These are phyloP conservation scores for Salix koriyanagi DNA, from an alignment of 345 rosid genomes.

Conservation along the genomic window DNA sequence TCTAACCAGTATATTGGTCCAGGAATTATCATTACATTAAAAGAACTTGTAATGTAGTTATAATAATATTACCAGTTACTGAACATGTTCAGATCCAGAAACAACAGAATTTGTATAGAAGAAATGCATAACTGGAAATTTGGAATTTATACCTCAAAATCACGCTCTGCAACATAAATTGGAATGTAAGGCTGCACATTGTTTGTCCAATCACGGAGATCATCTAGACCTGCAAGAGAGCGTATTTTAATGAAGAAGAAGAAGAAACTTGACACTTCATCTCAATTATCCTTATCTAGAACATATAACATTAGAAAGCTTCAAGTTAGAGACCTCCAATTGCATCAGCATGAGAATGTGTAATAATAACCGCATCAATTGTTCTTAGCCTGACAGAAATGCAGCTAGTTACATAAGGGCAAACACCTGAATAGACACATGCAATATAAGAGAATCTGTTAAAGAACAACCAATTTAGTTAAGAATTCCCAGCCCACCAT, in stretches of 20 bases:
- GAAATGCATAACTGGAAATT: not conserved
- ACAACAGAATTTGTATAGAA: not conserved
- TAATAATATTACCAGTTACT: not conserved
- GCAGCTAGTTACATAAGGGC: constrained; percentile 41
- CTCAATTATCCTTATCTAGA: constrained; percentile 8
- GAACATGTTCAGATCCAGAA: not conserved
- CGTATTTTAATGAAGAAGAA: not conserved
- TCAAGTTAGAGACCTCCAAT: constrained; percentile 88
- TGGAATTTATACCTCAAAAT: constrained; percentile 55
- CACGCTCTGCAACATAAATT: constrained; percentile 72
- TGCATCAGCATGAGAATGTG: constrained; percentile 99
- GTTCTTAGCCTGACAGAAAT: constrained; percentile 90
- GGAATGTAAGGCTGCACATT: constrained; percentile 77
- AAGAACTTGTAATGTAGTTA: not conserved
- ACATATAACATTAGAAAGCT: constrained; percentile 30
- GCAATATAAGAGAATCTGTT: constrained; percentile 12
- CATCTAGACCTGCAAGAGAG: constrained; percentile 67
- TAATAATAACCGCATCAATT: constrained; percentile 91
- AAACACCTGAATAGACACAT: constrained; percentile 17
- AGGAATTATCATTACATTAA: not conserved
- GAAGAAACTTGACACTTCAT: constrained; percentile 13
- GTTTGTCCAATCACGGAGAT: constrained; percentile 98
- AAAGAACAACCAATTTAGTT: constrained; percentile 7
- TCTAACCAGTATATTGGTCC: not conserved
- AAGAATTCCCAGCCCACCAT: not conserved